Base-by-base conservation (phyloP, 2,329 filamentous ascomycete species). In the Emydomyces testavorans region DNA sequence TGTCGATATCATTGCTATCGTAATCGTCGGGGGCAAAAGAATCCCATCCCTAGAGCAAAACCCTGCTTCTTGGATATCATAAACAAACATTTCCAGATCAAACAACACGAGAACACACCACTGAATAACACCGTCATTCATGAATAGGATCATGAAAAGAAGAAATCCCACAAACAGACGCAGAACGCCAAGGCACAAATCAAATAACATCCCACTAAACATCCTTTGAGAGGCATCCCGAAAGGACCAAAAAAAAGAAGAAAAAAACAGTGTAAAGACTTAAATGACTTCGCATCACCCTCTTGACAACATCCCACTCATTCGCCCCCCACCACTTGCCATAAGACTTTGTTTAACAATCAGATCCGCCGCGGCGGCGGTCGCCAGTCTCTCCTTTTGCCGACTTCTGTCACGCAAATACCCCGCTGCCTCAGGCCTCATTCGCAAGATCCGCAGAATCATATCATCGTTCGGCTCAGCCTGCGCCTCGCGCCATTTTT, bases 381-480 rank as follows among this genome's bases (percentile, higher is more conserved):
- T 89, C 3, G 87, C 86, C 61, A 95, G 79, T 54, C 92, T 77
- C 70, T 96, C 92, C 72, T 94, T 94, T 63, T 98, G 92, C 54
- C 92, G 77, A 62, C 87, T 89, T 35, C 92, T 75, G 65, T 96
- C 90, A 60, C 85, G 86, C 52, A 98, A 73, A 66, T 98, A 98
- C 28, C 78, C 71, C 41, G 81, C 77, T 2, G 92, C 92, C 68
- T 96, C 92, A 2, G 88, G 87, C 39, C 92, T 75, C 92, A 98
- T 98, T 44, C 92, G 77, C 55, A 98, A 67, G 55, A 98, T 98
- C 16, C 92, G 77, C 58, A 98, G 67, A 56, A 98, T 96, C 85
- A 96, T 96, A 63, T 98, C 92, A 65, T 98, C 92, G 62, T 83
- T 94, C 1, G 92, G 90, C 63, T 96, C 92, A 1, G 92, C 90